Evolutionary conservation across 1,139 yeast genomes (phyloP).

Genomic region (Diutina rugosa): DNA sequence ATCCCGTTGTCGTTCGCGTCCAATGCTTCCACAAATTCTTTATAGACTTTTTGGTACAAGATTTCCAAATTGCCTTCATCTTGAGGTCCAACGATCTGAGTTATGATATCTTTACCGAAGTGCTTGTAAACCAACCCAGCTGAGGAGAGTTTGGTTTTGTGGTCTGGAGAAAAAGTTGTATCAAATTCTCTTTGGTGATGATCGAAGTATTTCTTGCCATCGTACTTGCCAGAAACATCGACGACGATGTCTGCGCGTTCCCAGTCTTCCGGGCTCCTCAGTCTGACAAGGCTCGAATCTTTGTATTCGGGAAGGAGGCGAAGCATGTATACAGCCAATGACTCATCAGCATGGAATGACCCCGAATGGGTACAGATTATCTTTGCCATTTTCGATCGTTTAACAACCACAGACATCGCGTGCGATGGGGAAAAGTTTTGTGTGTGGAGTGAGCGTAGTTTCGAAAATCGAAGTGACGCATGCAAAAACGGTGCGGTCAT

Average conservation of each 20-base stretch:
- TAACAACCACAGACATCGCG: background rate
- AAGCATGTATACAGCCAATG: conserved; percentile 87
- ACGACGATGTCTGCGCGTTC: conserved; percentile 85
- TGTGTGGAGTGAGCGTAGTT: background rate
- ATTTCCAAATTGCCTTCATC: conserved; percentile 37
- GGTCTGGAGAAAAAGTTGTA: conserved; percentile 22
- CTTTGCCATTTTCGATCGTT: background rate
- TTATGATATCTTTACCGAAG: conserved; percentile 72
- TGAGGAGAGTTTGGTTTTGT: conserved; percentile 67
- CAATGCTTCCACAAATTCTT: conserved; percentile 76
- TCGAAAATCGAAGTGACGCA: too few relatives aligned
- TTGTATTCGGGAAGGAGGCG: conserved; percentile 57
- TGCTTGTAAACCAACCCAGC: conserved; percentile 94
- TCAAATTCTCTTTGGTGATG: conserved; percentile 76
- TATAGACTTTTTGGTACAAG: conserved; percentile 63
- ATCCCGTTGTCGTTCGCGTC: conserved; percentile 98
- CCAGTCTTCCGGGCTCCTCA: conserved; percentile 74
- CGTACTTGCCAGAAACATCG: conserved; percentile 92
- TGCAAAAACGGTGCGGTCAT: too few relatives aligned
- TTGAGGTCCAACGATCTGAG: background rate
- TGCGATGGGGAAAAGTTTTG: background rate
- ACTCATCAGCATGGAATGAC: conserved; percentile 93
- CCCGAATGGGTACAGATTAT: conserved; percentile 86
- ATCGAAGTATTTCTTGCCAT: conserved; percentile 76
- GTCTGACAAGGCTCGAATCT: conserved; percentile 60